phyloP scores from a whole-genome alignment of 192 early-diverging fungal genomes.

The Backusella tarrabulga region DNA sequence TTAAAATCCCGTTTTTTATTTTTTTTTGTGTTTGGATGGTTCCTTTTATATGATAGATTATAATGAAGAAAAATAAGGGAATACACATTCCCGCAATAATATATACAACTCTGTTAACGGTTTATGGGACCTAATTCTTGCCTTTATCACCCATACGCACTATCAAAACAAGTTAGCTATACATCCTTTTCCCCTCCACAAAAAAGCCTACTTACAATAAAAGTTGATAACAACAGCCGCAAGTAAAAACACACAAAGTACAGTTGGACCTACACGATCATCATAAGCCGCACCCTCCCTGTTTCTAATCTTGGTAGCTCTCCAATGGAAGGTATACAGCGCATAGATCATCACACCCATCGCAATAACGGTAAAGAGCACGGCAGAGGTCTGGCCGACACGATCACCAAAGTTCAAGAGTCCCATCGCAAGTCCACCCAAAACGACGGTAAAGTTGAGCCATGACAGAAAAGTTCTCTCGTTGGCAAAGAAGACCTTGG shows the following conservation, averaged over 20 bases:
- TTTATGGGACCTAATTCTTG: not conserved
- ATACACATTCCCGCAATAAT: not conserved
- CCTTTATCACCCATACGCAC: slow-evolving; percentile 5
- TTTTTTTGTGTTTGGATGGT: not conserved
- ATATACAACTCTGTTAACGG: not conserved
- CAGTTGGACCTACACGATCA: slow-evolving; percentile 69
- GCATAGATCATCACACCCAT: slow-evolving; percentile 82
- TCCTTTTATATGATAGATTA: not conserved
- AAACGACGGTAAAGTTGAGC: slow-evolving; percentile 79
- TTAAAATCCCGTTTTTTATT: not conserved
- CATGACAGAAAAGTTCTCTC: slow-evolving; percentile 93
- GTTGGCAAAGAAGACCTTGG: slow-evolving; percentile 96
- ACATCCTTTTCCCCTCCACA: not conserved
- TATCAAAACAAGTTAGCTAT: not conserved
- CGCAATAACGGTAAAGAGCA: slow-evolving; percentile 55
- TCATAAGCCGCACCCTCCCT: slow-evolving; percentile 80
- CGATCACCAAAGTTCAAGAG: slow-evolving; percentile 82
- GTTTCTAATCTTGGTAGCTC: slow-evolving; percentile 73
- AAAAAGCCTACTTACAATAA: slow-evolving; percentile 36
- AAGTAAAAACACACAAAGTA: slow-evolving; percentile 67
- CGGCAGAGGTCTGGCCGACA: slow-evolving; percentile 52
- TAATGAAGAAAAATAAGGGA: not conserved
- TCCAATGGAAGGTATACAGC: slow-evolving; percentile 74
- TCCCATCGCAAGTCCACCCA: slow-evolving; percentile 73
- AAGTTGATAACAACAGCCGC: slow-evolving; percentile 73